Evolutionary conservation across 305 asterid genomes (phyloP).

Genomic region (Fraxinus greggii): DNA sequence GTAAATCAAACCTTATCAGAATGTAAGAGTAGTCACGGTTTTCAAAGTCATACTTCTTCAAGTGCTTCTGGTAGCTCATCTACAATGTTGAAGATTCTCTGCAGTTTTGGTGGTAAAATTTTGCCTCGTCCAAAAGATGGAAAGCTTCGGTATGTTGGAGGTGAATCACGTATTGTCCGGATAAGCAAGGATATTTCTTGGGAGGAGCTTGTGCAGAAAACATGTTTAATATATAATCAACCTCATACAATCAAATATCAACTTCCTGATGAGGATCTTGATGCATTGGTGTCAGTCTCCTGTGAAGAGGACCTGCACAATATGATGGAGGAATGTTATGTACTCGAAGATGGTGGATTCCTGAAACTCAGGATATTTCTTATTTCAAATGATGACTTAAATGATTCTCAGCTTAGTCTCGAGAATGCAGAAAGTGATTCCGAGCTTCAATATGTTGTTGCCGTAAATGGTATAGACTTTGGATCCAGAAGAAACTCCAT

Average conservation of each 20-base stretch:
- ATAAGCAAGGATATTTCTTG: slow-evolving; percentile 66
- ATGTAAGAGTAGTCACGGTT: slow-evolving; percentile 30
- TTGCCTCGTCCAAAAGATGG: slow-evolving; percentile 94
- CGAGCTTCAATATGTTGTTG: slow-evolving; percentile 72
- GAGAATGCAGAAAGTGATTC: slow-evolving; percentile 61
- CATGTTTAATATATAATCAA: slow-evolving; percentile 42
- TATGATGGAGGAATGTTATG: slow-evolving; percentile 81
- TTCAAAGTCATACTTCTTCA: slow-evolving; percentile 43
- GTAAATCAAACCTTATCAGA: slow-evolving; percentile 42
- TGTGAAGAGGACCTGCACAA: slow-evolving; percentile 80
- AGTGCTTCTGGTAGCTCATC: slow-evolving; percentile 47
- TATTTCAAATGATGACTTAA: slow-evolving; percentile 58
- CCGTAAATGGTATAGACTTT: slow-evolving; percentile 77
- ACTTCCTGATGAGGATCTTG: slow-evolving; percentile 99
- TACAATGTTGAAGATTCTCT: slow-evolving; percentile 58
- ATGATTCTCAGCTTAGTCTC: slow-evolving; percentile 60
- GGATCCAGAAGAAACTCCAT: slow-evolving; percentile 69
- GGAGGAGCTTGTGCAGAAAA: slow-evolving; percentile 67
- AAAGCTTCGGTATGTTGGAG: slow-evolving; percentile 87
- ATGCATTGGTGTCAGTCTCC: slow-evolving; percentile 87
- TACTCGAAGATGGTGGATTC: slow-evolving; percentile 56
- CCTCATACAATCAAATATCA: slow-evolving; percentile 71
- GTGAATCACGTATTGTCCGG: slow-evolving; percentile 77
- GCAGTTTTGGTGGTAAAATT: slow-evolving; percentile 86
- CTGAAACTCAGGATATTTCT: slow-evolving; percentile 78